Percentiles rank a stretch among this genome's conserved stretches.
Evolutionary conservation across 1,284 basidiomycete genomes (phyloP).

Genomic region (Fomitopsis betulina): DNA sequence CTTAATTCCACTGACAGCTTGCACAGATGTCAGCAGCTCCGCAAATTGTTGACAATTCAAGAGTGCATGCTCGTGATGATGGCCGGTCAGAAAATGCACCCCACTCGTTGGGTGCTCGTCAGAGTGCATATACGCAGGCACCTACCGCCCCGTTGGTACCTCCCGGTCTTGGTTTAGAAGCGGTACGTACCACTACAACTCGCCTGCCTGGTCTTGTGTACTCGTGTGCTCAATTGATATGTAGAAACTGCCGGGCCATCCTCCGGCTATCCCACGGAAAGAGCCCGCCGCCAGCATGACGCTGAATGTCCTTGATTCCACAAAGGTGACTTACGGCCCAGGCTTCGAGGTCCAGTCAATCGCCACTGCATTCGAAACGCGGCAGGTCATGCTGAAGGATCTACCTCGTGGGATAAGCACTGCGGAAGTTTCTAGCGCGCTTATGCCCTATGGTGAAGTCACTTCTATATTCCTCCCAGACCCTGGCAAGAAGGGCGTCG

Average conservation of each 20-base stretch:
- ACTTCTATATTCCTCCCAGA: constrained; percentile 32
- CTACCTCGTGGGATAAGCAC: constrained; percentile 18
- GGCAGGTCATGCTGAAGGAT: constrained; percentile 34
- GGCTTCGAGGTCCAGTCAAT: constrained; percentile 36
- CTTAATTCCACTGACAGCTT: too few species aligned
- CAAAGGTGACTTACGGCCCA: constrained; percentile 31
- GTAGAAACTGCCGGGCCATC: not conserved
- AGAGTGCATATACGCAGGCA: not conserved
- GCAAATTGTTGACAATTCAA: not conserved
- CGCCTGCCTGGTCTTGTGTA: not conserved
- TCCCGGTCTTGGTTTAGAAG: constrained; percentile 24
- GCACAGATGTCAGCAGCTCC: not conserved
- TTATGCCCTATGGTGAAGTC: constrained; percentile 41
- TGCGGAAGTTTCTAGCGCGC: constrained; percentile 13
- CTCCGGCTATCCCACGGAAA: not conserved
- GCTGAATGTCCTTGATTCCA: constrained; percentile 22
- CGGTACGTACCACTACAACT: constrained; percentile 8
- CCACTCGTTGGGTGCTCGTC: too few species aligned
- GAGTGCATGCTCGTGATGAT: too few species aligned
- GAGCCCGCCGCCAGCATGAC: constrained; percentile 11
- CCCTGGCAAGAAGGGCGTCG: constrained; percentile 12
- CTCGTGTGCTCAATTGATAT: not conserved
- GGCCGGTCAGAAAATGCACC: not conserved
- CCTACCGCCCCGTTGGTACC: constrained; percentile 18
- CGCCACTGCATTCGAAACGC: constrained; percentile 39